Base-by-base conservation (phyloP, 2,329 filamentous ascomycete genomes). In the Pseudogymnoascus sp. region DNA sequence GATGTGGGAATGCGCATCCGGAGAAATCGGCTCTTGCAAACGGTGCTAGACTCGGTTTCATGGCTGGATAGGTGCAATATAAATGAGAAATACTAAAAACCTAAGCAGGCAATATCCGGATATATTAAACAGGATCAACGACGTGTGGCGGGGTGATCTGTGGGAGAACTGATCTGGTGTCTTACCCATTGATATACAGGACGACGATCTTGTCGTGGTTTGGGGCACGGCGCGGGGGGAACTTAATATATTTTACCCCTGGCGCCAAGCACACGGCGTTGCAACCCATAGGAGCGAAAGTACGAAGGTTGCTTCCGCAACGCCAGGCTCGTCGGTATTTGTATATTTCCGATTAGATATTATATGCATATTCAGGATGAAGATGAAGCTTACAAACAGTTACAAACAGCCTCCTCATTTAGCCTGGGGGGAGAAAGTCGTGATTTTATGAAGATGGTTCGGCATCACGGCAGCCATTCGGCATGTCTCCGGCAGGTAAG, bases 191-290 rank as follows among this genome's bases (percentile, higher is more conserved):
- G 48, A 31, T 54, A 54, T 31, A 6, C n/a, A 25, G 4, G 10
- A 31, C n/a, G 25, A 31, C 14, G 48, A 54, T 54, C 48, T 54
- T 54, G 14, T n/a, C n/a, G 48, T 54, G 48, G 25, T 54, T 54
- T 54, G 7, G 25, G 8, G 23, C 45, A 1, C 45, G 45, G 45
- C 14, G 45, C 45, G 23, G 48, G 23, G 23, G 25, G 25, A 25
- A 54, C 48, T 31, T 54, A 54, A 54, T 54, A 31, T 54, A 54
- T 54, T 31, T 54, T 54, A 54, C 48, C 25, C 48, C 48, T 54
- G 48, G 48, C n/a, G 48, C 48, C 48, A 54, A 54, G 25, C 48
- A 31, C 48, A 19, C 48, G 48, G 31, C n/a, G 48, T 54, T 54
- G 25, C 48, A 54, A 54, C 48, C 31, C 25, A 16, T 31, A 31